Evolutionary conservation across 2,329 filamentous ascomycete genomes (phyloP), one percentile per base, ranked within the genome.

Genomic region (Sporothrix globosa): DNA sequence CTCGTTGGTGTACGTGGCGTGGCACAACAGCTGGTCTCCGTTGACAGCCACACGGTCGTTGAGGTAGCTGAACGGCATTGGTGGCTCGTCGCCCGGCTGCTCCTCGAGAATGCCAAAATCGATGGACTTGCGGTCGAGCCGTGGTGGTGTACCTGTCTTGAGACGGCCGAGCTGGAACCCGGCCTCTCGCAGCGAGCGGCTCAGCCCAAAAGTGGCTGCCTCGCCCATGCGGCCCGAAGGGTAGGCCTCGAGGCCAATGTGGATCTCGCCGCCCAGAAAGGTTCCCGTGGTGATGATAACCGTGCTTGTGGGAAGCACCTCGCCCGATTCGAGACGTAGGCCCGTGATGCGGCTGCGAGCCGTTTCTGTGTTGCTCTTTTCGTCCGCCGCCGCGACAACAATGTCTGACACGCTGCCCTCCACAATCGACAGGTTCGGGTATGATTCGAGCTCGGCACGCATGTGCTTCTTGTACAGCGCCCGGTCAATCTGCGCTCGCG

Each of bases 261-360:
- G 96, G 73, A 99, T 99, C 80, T 99, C 96, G 21, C 94, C 96
- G 13, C 95, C 91, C 5, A 99, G 81, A 77, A 99, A 99, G 0
- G 96, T 99, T 0, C 96, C 96, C 0, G 96, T 99, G 0, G 96
- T 98, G 75, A 99, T 97, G 30, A 99, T 87, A 48, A 98, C 94
- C 73, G 90, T 90, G 61, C 86, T 88, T 0, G 95, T 92, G 1
- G 89, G 86, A 73, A 99, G 87, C 19, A 97, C 83, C 78, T 96
- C 90, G 41, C 96, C 96, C 61, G 92, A 92, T 78, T 97, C 95
- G 46, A 99, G 83, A 71, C 92, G 85, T 14, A 99, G 91, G 0
- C 96, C 96, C 0, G 89, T 90, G 72, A 97, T 96, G 77, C 86
- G 92, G 67, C 90, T 90, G 46, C 50, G 34, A 14, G 56, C 24